Evolutionary conservation across 2,329 filamentous ascomycete species (phyloP).

Genomic region (Fusarium torulosum): DNA sequence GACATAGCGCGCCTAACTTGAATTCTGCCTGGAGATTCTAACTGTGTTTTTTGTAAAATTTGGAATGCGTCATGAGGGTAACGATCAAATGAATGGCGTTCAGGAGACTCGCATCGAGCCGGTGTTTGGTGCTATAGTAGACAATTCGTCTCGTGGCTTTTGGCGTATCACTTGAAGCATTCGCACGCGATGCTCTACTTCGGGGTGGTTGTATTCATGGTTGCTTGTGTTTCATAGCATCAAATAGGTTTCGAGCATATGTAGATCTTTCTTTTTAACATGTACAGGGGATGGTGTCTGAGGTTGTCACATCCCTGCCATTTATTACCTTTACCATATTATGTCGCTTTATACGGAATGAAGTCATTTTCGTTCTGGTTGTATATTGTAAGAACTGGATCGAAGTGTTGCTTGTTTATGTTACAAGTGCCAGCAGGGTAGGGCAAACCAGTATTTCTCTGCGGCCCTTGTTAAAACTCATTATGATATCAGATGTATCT

Average conservation of each 20-base stretch:
- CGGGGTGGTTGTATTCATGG: constrained; percentile 1
- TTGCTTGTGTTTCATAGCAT: constrained; percentile 9
- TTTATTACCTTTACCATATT: background rate
- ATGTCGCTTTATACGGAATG: background rate
- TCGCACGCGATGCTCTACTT: constrained; percentile 15
- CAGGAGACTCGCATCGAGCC: constrained; percentile 42
- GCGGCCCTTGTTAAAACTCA: too few species aligned
- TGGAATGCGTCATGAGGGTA: constrained; percentile 44
- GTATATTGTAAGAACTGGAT: background rate
- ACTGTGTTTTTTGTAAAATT: constrained; percentile 6
- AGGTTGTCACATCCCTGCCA: background rate
- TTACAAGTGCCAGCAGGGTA: background rate
- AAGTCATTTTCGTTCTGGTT: background rate
- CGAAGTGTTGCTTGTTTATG: background rate
- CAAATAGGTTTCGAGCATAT: constrained; percentile 1
- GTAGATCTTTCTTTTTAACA: background rate
- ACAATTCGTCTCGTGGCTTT: constrained; percentile 31
- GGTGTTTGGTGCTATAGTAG: constrained; percentile 46
- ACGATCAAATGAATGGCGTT: constrained; percentile 49
- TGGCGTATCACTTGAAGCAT: constrained; percentile 31
- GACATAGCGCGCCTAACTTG: constrained; percentile 33
- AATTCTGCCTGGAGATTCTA: background rate
- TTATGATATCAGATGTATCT: too few species aligned
- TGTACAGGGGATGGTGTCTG: background rate
- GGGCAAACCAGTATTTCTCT: too few species aligned